phyloP scores from a whole-genome alignment of 2,329 filamentous ascomycete genomes.

The Ramichloridium luteum region DNA sequence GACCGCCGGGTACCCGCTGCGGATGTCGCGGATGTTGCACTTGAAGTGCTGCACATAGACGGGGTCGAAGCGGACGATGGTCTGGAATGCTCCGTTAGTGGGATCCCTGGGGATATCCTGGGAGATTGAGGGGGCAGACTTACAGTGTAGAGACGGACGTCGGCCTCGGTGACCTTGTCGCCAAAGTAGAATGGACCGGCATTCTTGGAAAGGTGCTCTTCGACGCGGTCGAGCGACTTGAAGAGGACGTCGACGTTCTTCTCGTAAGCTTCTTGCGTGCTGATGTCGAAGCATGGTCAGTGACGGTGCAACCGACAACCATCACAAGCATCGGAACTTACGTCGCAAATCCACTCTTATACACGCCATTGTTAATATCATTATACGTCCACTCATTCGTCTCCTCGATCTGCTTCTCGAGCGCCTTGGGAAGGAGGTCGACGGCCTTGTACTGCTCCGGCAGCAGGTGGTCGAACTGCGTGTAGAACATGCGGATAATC shows the following conservation, averaged over 20 bases:
- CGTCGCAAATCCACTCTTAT: constrained; percentile 42
- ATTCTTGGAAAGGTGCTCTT: constrained; percentile 30
- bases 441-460: constrained; percentile 31
- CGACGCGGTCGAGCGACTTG: constrained; percentile 36
- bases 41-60: constrained; percentile 52
- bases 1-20: constrained; percentile 67
- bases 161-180: constrained; percentile 36
- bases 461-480: constrained; percentile 57
- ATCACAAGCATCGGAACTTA: constrained; percentile 5
- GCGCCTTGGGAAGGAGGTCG: constrained; percentile 33
- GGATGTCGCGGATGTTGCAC: constrained; percentile 75
- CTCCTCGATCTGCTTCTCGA: constrained; percentile 35
- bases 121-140: neutral
- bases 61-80: constrained; percentile 49
- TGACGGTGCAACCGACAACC: neutral
- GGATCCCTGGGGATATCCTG: too few species aligned
- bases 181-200: constrained; percentile 37
- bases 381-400: constrained; percentile 43
- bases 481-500: constrained; percentile 82
- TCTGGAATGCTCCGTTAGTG: constrained; percentile 18
- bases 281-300: constrained; percentile 17
- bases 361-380: constrained; percentile 41
- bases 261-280: constrained; percentile 38
- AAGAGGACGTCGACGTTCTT: constrained; percentile 36
- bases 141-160: constrained; percentile 38